Percentiles rank a stretch among this genome's conserved stretches.
Evolutionary conservation across 768 basidiomycete species (phyloP).

Genomic region (Tylopilus vinaceipallidus): DNA sequence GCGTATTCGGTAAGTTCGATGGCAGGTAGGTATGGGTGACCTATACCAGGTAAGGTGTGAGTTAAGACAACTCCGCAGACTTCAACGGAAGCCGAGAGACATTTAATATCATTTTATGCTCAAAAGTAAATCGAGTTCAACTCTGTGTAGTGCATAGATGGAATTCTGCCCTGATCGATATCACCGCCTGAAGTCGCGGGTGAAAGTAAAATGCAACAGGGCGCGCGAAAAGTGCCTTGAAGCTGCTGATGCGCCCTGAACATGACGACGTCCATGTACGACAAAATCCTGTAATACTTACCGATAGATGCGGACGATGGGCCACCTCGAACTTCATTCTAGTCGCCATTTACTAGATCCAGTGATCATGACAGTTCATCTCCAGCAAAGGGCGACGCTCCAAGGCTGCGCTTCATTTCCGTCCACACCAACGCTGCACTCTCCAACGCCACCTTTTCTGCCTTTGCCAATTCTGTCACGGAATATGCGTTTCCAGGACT

Average conservation of each 20-base stretch:
- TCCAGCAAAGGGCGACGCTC: conserved; percentile 15
- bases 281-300: background rate
- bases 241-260: background rate
- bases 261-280: background rate
- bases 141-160: background rate
- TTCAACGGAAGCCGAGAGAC: background rate
- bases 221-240: too few species aligned
- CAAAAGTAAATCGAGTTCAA: background rate
- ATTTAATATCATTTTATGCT: background rate
- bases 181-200: too few species aligned
- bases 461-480: conserved; percentile 41
- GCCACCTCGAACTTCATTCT: too few species aligned
- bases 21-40: too few species aligned
- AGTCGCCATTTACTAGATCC: background rate
- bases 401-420: conserved; percentile 45
- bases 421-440: conserved; percentile 49
- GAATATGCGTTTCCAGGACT: conserved; percentile 32
- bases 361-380: conserved; percentile 34
- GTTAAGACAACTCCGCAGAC: too few species aligned
- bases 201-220: background rate
- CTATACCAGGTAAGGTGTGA: too few species aligned
- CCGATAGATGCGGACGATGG: too few species aligned
- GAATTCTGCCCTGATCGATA: background rate
- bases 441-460: conserved; percentile 45
- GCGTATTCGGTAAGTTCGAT: too few species aligned